Evolutionary conservation across 1,139 yeast species (phyloP).

Genomic region (Geotrichum bryndzae): DNA sequence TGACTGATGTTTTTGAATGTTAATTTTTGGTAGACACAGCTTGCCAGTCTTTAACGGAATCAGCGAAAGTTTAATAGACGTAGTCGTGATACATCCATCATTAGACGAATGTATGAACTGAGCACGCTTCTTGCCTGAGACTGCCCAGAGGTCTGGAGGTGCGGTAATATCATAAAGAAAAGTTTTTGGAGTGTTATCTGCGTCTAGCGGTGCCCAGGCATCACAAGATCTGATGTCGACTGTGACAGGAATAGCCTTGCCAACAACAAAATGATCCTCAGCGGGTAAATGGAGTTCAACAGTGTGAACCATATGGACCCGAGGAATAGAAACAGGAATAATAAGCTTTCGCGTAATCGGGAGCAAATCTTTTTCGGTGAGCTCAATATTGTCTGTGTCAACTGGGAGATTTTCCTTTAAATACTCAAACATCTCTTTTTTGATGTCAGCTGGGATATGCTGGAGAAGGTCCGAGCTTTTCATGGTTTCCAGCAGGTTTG

Average conservation of each 20-base stretch:
- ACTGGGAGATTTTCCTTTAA: conserved; percentile 1
- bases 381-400: conserved; percentile 6
- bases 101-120: conserved; percentile 38
- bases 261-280: conserved; percentile 46
- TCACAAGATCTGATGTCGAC: conserved; percentile 44
- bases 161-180: conserved; percentile 39
- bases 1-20: conserved; percentile 37
- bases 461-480: conserved; percentile 4
- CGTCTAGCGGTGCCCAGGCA: conserved; percentile 38
- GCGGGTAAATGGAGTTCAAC: conserved; percentile 26
- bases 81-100: conserved; percentile 21
- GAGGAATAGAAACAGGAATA: conserved; percentile 28
- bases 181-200: conserved; percentile 11
- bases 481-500: not conserved
- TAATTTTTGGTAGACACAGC: conserved; percentile 57
- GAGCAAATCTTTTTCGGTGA: conserved; percentile 10
- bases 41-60: conserved; percentile 77
- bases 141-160: conserved; percentile 54
- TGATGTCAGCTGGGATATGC: conserved; percentile 4
- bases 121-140: conserved; percentile 58
- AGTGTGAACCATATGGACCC: conserved; percentile 28
- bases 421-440: not conserved
- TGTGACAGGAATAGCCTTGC: conserved; percentile 50
- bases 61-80: conserved; percentile 42
- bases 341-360: conserved; percentile 21